A percentile compares a stretch with the other conserved stretches of the same genome.
Evolutionary conservation across 1,139 yeast species (phyloP).

Genomic region (Candida tetrigidarum): DNA sequence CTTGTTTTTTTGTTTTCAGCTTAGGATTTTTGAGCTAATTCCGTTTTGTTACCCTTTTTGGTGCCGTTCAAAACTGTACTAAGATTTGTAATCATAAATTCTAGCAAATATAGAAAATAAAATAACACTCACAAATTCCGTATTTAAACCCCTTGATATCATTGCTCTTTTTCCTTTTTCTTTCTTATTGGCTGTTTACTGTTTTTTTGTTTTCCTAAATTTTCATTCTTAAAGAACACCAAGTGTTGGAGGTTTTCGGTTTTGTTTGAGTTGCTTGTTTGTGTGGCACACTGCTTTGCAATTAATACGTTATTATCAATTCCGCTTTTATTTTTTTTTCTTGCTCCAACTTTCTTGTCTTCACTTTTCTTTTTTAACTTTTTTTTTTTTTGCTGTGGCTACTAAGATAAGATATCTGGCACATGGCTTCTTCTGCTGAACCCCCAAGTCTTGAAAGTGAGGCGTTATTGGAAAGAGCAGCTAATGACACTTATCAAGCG

Average conservation of each 20-base stretch:
- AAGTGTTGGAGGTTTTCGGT: no score
- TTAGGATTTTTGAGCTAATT: no score
- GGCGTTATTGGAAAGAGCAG: constrained; percentile 25
- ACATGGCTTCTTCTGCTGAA: constrained; percentile 1
- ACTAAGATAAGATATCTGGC: neutral
- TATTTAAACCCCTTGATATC: neutral
- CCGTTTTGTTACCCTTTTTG: neutral
- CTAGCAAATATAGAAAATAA: neutral
- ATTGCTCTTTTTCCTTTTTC: neutral
- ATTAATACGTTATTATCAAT: no score
- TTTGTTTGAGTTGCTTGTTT: no score
- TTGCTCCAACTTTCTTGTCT: neutral
- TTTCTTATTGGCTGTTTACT: neutral
- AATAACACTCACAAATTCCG: neutral
- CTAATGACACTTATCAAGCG: constrained; percentile 34
- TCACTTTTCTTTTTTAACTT: neutral
- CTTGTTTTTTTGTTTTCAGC: no score
- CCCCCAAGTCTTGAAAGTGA: constrained; percentile 9
- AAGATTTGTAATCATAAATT: neutral
- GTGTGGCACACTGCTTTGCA: neutral
- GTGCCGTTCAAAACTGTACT: neutral
- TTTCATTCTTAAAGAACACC: no score
- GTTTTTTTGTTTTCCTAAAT: neutral
- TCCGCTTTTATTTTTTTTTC: neutral
- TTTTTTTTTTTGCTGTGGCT: neutral